Conservation (phyloP, 768 basidiomycete genomes). For the Daedaleopsis nitida region DNA sequence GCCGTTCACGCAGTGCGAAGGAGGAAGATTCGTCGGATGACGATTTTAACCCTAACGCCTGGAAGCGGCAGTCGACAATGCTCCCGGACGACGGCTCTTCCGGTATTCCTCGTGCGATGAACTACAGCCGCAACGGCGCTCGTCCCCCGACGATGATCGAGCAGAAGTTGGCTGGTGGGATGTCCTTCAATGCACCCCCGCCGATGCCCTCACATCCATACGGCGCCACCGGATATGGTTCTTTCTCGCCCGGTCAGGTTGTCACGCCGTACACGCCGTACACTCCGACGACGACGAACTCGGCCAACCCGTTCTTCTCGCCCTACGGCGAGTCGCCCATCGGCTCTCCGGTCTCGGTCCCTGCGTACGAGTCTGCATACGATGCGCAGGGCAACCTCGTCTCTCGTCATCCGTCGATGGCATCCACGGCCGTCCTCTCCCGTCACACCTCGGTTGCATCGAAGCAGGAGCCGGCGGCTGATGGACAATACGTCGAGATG, state of each 20-base stretch:
- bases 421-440: slow-evolving; percentile 11
- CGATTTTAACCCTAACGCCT: slow-evolving; percentile 55
- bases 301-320: slow-evolving; percentile 41
- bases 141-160: slow-evolving; percentile 67
- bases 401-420: slow-evolving; percentile 22
- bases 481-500: slow-evolving; percentile 62
- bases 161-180: slow-evolving; percentile 34
- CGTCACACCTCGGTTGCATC: slow-evolving; percentile 30
- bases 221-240: slow-evolving; percentile 10
- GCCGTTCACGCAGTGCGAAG: slow-evolving; percentile 24
- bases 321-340: slow-evolving; percentile 42
- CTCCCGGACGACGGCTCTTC: slow-evolving; percentile 48
- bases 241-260: slow-evolving; percentile 41
- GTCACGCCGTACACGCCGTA: slow-evolving; percentile 17
- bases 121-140: slow-evolving; percentile 32
- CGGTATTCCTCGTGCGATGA: slow-evolving; percentile 38
- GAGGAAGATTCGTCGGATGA: slow-evolving; percentile 38
- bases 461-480: slow-evolving; percentile 17
- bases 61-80: slow-evolving; percentile 66
- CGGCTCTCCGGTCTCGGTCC: slow-evolving; percentile 32
- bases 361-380: slow-evolving; percentile 31
- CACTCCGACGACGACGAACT: slow-evolving; percentile 28
- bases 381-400: slow-evolving; percentile 29
- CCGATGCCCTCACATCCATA: slow-evolving; percentile 6
- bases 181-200: slow-evolving; percentile 3